Evolutionary conservation across 331 rosid genomes (phyloP).

Genomic region (Rosa hybrid): DNA sequence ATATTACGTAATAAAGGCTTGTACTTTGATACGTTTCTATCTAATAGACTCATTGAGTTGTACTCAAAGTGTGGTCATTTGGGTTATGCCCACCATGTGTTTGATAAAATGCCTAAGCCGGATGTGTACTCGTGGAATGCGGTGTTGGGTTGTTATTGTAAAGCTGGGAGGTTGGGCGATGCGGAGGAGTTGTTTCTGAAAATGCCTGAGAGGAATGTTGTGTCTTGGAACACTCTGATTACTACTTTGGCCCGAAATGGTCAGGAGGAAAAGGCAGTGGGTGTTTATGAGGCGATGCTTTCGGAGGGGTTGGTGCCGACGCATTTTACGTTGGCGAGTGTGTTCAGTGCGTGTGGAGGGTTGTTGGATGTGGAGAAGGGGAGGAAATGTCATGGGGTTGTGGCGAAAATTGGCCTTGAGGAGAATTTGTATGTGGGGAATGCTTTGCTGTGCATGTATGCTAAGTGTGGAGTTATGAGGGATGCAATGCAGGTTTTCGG

Average conservation of each 20-base stretch:
- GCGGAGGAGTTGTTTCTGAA: slow-evolving; percentile 50
- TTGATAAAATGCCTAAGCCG: slow-evolving; percentile 45
- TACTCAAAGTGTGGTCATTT: slow-evolving; percentile 57
- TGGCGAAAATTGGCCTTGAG: slow-evolving; percentile 56
- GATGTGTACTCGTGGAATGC: slow-evolving; percentile 78
- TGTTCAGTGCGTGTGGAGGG: slow-evolving; percentile 59
- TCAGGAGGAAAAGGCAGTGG: slow-evolving; percentile 47
- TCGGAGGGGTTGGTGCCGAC: slow-evolving; percentile 55
- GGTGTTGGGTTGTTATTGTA: slow-evolving; percentile 53
- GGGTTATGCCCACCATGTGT: slow-evolving; percentile 40
- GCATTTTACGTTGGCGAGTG: slow-evolving; percentile 60
- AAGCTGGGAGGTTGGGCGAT: slow-evolving; percentile 30
- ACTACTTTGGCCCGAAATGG: slow-evolving; percentile 53
- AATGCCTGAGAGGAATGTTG: slow-evolving; percentile 70
- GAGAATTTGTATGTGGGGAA: slow-evolving; percentile 56
- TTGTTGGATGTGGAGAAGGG: slow-evolving; percentile 51
- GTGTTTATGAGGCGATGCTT: slow-evolving; percentile 51
- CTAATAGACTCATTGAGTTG: slow-evolving; percentile 55
- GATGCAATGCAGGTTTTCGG: slow-evolving; percentile 59
- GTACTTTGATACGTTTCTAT: slow-evolving; percentile 50
- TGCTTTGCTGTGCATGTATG: slow-evolving; percentile 63
- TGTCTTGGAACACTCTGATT: slow-evolving; percentile 65
- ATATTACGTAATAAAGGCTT: slow-evolving; percentile 40
- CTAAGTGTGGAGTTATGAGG: slow-evolving; percentile 51
- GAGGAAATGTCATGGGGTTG: slow-evolving; percentile 59